Percentiles rank a stretch among this genome's conserved stretches.
Evolutionary conservation across 768 basidiomycete species (phyloP).

Genomic region (Termitomyces sp.): DNA sequence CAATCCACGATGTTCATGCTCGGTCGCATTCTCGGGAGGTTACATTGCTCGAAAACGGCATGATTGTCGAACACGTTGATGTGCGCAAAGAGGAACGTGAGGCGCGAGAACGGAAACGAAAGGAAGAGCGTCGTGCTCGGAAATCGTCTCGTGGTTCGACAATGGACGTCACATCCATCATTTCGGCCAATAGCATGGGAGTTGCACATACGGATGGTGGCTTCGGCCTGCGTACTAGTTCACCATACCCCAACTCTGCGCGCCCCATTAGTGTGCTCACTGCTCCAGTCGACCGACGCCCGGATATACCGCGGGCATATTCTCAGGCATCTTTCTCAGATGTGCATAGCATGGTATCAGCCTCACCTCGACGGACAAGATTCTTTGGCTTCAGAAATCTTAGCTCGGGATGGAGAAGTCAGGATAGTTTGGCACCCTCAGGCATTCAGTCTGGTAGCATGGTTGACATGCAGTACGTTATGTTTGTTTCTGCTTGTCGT

Average conservation of each 20-base stretch:
- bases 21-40: conserved; percentile 66
- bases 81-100: conserved; percentile 77
- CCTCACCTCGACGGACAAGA: conserved; percentile 63
- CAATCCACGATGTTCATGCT: conserved; percentile 35
- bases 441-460: conserved; percentile 78
- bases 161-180: conserved; percentile 70
- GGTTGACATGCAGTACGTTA: conserved; percentile 87
- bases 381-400: conserved; percentile 79
- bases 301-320: conserved; percentile 62
- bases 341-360: conserved; percentile 67
- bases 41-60: conserved; percentile 81
- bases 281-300: conserved; percentile 48
- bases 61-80: conserved; percentile 87
- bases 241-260: conserved; percentile 54
- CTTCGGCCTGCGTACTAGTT: conserved; percentile 49
- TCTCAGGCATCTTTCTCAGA: conserved; percentile 83
- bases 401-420: conserved; percentile 71
- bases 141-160: conserved; percentile 72
- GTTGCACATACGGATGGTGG: conserved; percentile 53
- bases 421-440: conserved; percentile 78
- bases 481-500: background rate
- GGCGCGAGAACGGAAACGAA: conserved; percentile 64
- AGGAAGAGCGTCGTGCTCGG: conserved; percentile 68
- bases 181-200: conserved; percentile 59
- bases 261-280: conserved; percentile 63